Base-by-base conservation (phyloP, 2,329 filamentous ascomycete species). In the Eutypa lata region DNA sequence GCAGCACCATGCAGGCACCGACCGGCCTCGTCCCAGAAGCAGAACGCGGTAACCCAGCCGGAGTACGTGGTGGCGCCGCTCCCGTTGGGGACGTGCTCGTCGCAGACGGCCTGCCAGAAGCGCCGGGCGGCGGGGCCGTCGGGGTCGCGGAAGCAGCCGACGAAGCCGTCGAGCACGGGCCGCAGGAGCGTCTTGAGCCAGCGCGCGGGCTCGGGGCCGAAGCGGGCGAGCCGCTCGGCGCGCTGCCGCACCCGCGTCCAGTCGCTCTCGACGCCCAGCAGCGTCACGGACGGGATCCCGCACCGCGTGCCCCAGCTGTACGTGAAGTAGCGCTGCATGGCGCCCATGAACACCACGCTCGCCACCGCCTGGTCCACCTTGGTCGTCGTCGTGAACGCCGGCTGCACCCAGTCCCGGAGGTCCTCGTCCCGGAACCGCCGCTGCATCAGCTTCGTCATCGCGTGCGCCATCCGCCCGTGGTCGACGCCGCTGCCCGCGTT, bases 251-350 rank as follows among this genome's bases (percentile, higher is more conserved):
- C 54, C 44, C 53, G 50, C 42, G 64, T 59, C 71, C 74, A 80
- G 58, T 80, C 77, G 8, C 53, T 56, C 45, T 68, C 63, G 48
- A 72, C 65, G 7, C 77, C 77, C 0, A 75, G 67, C 16, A 80
- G 60, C 2, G 77, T 80, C 2, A 79, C 76, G 1, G 71, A 73
- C 0, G 77, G 78, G 7, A 80, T 65, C 0, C 77, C 76, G 56
- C 76, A 80, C 0, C 31, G 21, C 3, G 68, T 52, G 0, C 14
- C 48, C 19, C 59, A 57, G 5, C 24, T 57, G 51, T 71, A 77
- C 7, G 43, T 51, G 58, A 76, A 78, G 53, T 76, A 77, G 22
- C 70, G 67, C 55, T 77, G 69, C 63, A 75, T 57, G 1, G 68
- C 63, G 2, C 69, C 73, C 74, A 78, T 76, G 68, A 77, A 73